A percentile compares a stretch with the other conserved stretches of the same genome.
Evolutionary conservation across 768 basidiomycete species (phyloP).

Genomic region (Paxillus ammoniavirescens): DNA sequence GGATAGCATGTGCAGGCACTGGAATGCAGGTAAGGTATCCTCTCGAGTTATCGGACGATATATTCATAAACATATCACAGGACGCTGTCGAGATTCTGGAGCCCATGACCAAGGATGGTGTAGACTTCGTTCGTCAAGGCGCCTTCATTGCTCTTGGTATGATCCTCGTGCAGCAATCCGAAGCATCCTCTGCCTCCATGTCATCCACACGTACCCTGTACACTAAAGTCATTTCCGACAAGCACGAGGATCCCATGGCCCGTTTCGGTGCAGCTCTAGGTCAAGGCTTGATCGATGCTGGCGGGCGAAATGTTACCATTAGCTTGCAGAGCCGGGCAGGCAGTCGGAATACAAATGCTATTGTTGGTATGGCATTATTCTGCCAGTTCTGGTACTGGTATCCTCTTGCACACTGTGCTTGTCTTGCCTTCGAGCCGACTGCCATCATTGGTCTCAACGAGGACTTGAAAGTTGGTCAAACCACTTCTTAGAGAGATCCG

Average conservation of each 20-base stretch:
- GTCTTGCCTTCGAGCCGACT: conserved; percentile 92
- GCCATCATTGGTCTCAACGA: conserved; percentile 90
- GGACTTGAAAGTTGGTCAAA: conserved; percentile 67
- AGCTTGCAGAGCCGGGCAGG: conserved; percentile 92
- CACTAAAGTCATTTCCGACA: conserved; percentile 87
- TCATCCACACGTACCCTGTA: conserved; percentile 82
- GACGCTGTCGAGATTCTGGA: conserved; percentile 96
- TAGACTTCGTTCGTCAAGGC: conserved; percentile 98
- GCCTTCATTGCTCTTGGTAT: conserved; percentile 95
- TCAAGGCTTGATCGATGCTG: conserved; percentile 97
- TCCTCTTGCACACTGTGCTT: conserved; percentile 90
- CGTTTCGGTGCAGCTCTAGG: conserved; percentile 95
- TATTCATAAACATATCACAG: conserved; percentile 35
- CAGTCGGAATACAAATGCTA: conserved; percentile 87
- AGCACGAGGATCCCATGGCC: conserved; percentile 98
- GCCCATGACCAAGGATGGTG: conserved; percentile 97
- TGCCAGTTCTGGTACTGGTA: conserved; percentile 99
- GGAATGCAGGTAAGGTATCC: conserved; percentile 73
- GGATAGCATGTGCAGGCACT: conserved; percentile 96
- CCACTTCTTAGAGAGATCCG: neutral
- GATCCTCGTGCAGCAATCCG: conserved; percentile 95
- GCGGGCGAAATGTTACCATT: conserved; percentile 94
- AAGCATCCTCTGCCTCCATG: conserved; percentile 81
- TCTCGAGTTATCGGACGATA: neutral
- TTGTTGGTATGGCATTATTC: conserved; percentile 98